Percentiles rank a stretch among this genome's conserved stretches.
Conservation (phyloP, 164 flowering plant genomes). For the Taxillus chinensis region DNA sequence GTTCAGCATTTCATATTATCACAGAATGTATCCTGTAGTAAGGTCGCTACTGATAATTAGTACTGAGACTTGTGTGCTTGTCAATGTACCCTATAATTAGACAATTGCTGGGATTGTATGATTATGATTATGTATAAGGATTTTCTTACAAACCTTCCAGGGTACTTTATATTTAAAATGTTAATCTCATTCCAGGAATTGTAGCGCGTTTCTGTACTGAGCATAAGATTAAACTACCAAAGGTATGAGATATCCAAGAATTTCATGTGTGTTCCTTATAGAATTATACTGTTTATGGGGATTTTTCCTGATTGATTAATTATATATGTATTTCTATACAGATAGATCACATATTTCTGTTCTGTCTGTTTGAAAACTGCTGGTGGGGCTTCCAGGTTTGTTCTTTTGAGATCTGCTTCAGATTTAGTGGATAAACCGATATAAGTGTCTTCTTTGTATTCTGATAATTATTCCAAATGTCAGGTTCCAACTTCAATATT, state of each 20-base stretch:
- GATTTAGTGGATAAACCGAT: too few relatives aligned
- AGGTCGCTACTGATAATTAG: too few relatives aligned
- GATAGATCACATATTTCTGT: background rate
- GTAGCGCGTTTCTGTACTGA: constrained; percentile 10
- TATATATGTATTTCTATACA: background rate
- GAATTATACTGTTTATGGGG: background rate
- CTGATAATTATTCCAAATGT: background rate
- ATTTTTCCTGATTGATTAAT: background rate
- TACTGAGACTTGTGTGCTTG: too few relatives aligned
- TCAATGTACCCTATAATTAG: too few relatives aligned
- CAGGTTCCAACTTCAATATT: background rate
- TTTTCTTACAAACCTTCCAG: too few relatives aligned
- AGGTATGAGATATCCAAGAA: background rate
- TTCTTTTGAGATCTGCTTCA: background rate
- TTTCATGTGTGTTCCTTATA: background rate
- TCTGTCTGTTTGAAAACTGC: background rate
- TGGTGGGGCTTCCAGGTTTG: background rate
- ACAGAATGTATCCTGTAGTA: too few relatives aligned
- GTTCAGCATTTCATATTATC: too few relatives aligned
- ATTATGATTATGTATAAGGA: too few relatives aligned
- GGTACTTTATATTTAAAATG: constrained; percentile 3
- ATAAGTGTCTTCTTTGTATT: background rate
- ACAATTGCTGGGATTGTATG: too few relatives aligned
- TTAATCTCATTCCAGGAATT: background rate
- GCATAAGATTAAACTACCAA: constrained; percentile 4